These are phyloP conservation scores for Theileria annulata DNA, from an alignment of 169 alveolate genomes.

Conservation along the genomic window DNA sequence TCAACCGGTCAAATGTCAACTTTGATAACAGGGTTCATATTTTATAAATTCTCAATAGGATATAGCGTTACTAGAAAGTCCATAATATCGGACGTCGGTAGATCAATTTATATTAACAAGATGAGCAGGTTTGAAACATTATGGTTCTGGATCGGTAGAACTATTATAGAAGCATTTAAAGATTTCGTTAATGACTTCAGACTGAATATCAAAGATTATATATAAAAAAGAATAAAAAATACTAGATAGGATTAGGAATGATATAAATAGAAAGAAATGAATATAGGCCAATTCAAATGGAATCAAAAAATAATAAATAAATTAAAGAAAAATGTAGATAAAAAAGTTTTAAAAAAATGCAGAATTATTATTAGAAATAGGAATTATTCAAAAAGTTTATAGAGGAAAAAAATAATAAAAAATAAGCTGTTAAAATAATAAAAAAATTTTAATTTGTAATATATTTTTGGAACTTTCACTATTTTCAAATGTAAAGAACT, in stretches of 20 bases:
- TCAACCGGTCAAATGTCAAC: background rate
- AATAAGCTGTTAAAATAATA: background rate
- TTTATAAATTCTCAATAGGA: constrained; percentile 6
- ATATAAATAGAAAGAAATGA: background rate
- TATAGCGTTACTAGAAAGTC: constrained; percentile 6
- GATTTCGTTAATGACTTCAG: constrained; percentile 18
- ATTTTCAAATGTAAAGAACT: too few species aligned
- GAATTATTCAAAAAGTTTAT: background rate
- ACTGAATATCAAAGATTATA: constrained; percentile 14
- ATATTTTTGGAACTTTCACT: background rate
- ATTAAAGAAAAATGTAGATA: background rate
- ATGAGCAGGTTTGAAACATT: background rate
- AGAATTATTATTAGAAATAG: background rate
- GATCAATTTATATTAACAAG: background rate
- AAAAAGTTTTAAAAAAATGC: background rate
- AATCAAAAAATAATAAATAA: background rate
- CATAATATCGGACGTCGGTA: background rate
- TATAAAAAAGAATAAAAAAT: background rate
- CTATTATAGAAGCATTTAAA: background rate
- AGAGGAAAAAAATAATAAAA: background rate
- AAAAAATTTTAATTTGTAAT: background rate
- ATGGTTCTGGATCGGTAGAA: constrained; percentile 2
- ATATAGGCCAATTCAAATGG: background rate
- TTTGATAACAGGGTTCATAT: background rate
- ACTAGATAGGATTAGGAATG: background rate